phyloP scores from a whole-genome alignment of 495 filamentous ascomycete genomes.

The Neurospora tetrasperma region DNA sequence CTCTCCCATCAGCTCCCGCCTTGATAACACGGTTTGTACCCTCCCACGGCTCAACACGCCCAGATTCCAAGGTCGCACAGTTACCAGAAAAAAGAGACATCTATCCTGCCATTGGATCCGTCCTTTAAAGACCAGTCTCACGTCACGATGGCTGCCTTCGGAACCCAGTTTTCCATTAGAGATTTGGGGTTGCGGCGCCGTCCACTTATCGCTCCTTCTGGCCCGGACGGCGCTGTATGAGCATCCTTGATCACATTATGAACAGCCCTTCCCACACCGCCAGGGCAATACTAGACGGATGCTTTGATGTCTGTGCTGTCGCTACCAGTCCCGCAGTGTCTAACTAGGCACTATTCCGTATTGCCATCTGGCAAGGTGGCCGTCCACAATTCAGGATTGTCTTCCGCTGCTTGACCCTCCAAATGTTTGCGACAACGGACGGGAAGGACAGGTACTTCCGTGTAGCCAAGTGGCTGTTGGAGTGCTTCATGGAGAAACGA shows the following conservation, averaged over 20 bases:
- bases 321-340: not conserved
- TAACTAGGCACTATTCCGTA: not conserved
- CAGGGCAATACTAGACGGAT: not conserved
- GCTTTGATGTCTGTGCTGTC: not conserved
- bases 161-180: not conserved
- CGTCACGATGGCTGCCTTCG: not conserved
- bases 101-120: not conserved
- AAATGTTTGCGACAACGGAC: not conserved
- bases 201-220: not conserved
- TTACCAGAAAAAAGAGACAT: not conserved
- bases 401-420: not conserved
- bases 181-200: not conserved
- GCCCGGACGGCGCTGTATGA: no score
- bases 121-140: not conserved
- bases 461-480: not conserved
- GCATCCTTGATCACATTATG: not conserved
- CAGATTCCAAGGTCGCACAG: not conserved
- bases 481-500: not conserved
- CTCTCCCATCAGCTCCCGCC: not conserved
- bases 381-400: not conserved
- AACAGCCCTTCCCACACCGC: not conserved
- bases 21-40: not conserved
- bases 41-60: not conserved
- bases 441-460: not conserved
- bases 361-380: not conserved